Conservation (phyloP, 768 basidiomycete species). For the Lentinula guzmanii region DNA sequence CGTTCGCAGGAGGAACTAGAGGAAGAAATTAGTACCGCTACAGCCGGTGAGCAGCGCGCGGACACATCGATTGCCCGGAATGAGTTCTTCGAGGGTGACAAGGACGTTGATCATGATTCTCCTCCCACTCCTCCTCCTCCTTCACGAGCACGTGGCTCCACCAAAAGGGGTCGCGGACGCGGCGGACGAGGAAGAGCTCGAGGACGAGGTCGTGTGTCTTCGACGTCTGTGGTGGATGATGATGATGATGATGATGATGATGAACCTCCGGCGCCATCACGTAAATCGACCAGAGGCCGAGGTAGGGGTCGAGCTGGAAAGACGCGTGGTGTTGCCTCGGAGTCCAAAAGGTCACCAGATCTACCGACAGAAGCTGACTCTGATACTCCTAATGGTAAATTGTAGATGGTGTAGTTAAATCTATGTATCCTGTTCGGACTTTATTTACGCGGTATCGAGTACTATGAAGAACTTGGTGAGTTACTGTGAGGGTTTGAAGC, state of each 20-base stretch:
- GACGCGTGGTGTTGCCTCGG: background rate
- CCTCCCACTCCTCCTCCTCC: constrained; percentile 10
- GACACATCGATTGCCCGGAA: constrained; percentile 48
- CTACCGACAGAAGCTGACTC: background rate
- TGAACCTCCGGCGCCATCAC: background rate
- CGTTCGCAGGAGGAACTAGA: constrained; percentile 60
- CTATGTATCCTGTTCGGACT: too few species aligned
- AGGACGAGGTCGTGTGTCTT: constrained; percentile 1
- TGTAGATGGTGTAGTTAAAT: too few species aligned
- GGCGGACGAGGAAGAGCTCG: background rate
- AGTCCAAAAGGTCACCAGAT: background rate
- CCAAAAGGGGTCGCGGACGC: background rate
- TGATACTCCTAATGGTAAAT: background rate
- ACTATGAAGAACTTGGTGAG: too few species aligned
- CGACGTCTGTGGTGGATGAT: constrained; percentile 2
- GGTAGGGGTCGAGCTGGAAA: background rate
- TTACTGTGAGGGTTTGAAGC: too few species aligned
- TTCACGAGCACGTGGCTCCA: background rate
- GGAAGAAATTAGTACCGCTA: constrained; percentile 54
- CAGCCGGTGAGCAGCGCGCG: constrained; percentile 48
- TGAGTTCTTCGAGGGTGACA: constrained; percentile 71
- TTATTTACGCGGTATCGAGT: too few species aligned
- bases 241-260: constrained; percentile 4
- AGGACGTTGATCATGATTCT: constrained; percentile 54
- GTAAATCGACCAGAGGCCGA: background rate